Evolutionary conservation across 257 asterid genomes (phyloP).

Genomic region (Plantago elongata): DNA sequence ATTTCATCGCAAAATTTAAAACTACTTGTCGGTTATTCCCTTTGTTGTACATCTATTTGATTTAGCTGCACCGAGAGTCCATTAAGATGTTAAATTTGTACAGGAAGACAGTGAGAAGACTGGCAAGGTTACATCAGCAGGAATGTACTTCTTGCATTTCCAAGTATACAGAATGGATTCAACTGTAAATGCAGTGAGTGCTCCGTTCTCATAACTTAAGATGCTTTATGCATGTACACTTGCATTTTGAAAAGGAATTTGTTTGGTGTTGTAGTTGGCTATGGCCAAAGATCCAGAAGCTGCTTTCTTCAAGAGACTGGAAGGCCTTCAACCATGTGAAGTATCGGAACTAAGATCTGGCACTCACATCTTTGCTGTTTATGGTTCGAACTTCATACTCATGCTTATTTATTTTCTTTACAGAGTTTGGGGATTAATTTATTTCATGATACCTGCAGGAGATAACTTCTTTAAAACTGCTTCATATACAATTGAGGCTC

Average conservation of each 20-base stretch:
- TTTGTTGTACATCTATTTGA: slow-evolving; percentile 1
- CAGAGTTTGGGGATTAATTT: slow-evolving; percentile 14
- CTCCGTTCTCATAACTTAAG: slow-evolving; percentile 12
- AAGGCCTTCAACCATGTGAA: slow-evolving; percentile 99
- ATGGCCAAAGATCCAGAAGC: slow-evolving; percentile 96
- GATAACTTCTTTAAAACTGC: slow-evolving; percentile 98
- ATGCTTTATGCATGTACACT: slow-evolving; percentile 4
- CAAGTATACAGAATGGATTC: slow-evolving; percentile 99
- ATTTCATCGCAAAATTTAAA: slow-evolving; percentile 8
- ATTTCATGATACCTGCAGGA: slow-evolving; percentile 50
- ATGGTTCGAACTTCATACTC: slow-evolving; percentile 57
- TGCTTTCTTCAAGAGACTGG: slow-evolving; percentile 93
- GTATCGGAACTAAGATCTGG: slow-evolving; percentile 93
- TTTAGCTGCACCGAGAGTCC: slow-evolving; percentile 16
- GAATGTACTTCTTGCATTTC: slow-evolving; percentile 98
- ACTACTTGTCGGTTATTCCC: background rate
- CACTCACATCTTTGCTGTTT: slow-evolving; percentile 98
- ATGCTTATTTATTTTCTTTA: slow-evolving; percentile 15
- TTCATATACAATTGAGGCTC: slow-evolving; percentile 77
- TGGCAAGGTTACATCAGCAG: slow-evolving; percentile 85
- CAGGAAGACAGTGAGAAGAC: slow-evolving; percentile 99
- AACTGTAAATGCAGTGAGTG: slow-evolving; percentile 89
- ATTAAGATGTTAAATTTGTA: slow-evolving; percentile 17
- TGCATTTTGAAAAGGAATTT: slow-evolving; percentile 16
- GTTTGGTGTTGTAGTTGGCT: slow-evolving; percentile 60